A percentile compares a stretch with the other conserved stretches of the same genome.
phyloP scores from a whole-genome alignment of 1,139 yeast species.

The Scheffersomyces quercinus region DNA sequence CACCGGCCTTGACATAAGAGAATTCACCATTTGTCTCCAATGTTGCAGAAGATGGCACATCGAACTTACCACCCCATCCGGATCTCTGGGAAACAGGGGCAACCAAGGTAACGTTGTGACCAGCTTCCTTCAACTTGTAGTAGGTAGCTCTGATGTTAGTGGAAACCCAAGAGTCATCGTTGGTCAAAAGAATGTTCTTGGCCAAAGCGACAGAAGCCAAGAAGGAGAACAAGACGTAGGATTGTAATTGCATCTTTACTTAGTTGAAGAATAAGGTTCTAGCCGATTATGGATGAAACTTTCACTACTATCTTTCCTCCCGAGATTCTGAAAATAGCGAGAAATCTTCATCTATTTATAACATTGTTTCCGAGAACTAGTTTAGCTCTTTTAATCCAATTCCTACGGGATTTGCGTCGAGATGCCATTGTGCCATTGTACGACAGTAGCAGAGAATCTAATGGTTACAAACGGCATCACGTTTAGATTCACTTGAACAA shows the following conservation, averaged over 20 bases:
- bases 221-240: conserved; percentile 9
- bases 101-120: conserved; percentile 54
- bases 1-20: conserved; percentile 40
- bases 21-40: conserved; percentile 46
- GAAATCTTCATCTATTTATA: too few relatives aligned
- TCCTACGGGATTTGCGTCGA: too few relatives aligned
- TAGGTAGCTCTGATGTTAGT: conserved; percentile 63
- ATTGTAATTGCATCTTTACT: conserved; percentile 12
- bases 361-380: too few relatives aligned
- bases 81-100: conserved; percentile 64
- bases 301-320: too few relatives aligned
- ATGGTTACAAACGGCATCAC: too few relatives aligned
- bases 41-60: conserved; percentile 41
- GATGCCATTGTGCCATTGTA: too few relatives aligned
- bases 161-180: conserved; percentile 62
- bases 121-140: conserved; percentile 53
- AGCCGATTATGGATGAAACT: too few relatives aligned
- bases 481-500: too few relatives aligned
- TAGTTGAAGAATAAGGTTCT: too few relatives aligned
- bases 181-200: conserved; percentile 55
- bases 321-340: too few relatives aligned
- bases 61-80: conserved; percentile 59
- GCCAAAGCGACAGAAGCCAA: conserved; percentile 17
- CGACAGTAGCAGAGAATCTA: too few relatives aligned
- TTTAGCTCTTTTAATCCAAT: too few relatives aligned